Base-by-base conservation (phyloP, 768 basidiomycete species). In the Kwoniella europaea region DNA sequence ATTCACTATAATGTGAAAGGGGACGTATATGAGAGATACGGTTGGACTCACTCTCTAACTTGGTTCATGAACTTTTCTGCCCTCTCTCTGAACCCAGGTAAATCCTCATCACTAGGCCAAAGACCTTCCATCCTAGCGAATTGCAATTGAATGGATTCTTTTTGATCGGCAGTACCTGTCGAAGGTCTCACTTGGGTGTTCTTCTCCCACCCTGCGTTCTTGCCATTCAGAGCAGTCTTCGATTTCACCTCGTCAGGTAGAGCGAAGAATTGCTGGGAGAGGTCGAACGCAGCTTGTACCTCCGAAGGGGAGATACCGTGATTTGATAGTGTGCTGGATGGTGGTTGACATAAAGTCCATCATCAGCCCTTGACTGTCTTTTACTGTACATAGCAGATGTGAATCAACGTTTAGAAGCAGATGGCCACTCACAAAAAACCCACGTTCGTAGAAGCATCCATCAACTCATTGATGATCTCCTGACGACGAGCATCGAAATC, bases 141-240 rank as follows among this genome's bases (percentile, higher is more conserved):
- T 10, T 76, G 73, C 27, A 81, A 67, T 64, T 81, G 80, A n/a
- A 77, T 70, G 0, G 60, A 65, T 65, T 81, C 80, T 63, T 75
- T 81, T 44, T 75, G 76, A 56, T 79, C 80, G 12, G 79, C 73
- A 22, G 74, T 74, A 4, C 80, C 80, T 2, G 80, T 81, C 20
- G 72, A 74, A 27, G 80, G 80, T 12, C 80, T 65, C 43, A 80
- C 65, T 60, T 79, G 78, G 7, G 72, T 64, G 35, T 69, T 65
- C 55, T 65, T 66, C 61, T 78, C 76, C 72, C 69, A 74, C 10
- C 76, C 76, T 24, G 75, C 72, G 70, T 74, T 74, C 63, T 74
- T 71, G 18, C 74, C 74, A 50, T 72, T 65, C 58, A 74, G 69
- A 35, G 78, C 68, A 5, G 73, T 80, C 60, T 78, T 76, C 50